Evolutionary conservation across 129 eudicot genomes (phyloP).

Genomic region (Daucus carota): DNA sequence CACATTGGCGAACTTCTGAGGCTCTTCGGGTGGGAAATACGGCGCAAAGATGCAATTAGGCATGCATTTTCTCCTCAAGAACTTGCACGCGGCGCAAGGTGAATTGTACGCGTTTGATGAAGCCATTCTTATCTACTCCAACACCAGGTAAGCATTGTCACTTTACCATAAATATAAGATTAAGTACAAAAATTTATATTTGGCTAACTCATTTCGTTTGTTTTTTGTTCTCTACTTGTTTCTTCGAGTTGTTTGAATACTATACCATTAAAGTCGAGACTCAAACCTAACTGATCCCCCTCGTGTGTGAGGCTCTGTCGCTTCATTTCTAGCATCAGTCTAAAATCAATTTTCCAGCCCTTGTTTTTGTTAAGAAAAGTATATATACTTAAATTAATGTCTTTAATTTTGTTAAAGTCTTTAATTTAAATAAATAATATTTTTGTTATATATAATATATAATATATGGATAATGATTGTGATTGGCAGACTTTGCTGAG

Average conservation of each 20-base stretch:
- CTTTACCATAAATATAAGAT: neutral
- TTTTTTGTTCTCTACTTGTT: too few species aligned
- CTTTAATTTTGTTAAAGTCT: too few species aligned
- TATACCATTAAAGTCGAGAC: too few species aligned
- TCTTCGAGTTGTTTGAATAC: neutral
- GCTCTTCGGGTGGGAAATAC: constrained; percentile 11
- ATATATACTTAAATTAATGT: too few species aligned
- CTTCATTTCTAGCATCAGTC: neutral
- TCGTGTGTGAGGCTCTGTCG: neutral
- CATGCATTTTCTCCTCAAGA: constrained; percentile 14
- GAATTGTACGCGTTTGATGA: constrained; percentile 6
- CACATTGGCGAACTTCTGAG: constrained; percentile 9
- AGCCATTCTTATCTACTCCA: neutral
- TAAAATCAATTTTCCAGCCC: too few species aligned
- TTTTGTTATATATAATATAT: neutral
- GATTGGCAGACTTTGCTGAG: neutral
- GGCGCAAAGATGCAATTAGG: constrained; percentile 10
- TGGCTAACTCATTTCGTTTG: too few species aligned
- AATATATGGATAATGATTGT: neutral
- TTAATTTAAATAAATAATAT: too few species aligned
- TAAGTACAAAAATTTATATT: too few species aligned
- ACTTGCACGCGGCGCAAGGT: constrained; percentile 13
- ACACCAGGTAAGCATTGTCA: neutral
- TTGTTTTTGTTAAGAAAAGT: too few species aligned
- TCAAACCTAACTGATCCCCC: too few species aligned